These are phyloP conservation scores for Rubia balearica DNA, from an alignment of 305 asterid species.

Conservation along the genomic window DNA sequence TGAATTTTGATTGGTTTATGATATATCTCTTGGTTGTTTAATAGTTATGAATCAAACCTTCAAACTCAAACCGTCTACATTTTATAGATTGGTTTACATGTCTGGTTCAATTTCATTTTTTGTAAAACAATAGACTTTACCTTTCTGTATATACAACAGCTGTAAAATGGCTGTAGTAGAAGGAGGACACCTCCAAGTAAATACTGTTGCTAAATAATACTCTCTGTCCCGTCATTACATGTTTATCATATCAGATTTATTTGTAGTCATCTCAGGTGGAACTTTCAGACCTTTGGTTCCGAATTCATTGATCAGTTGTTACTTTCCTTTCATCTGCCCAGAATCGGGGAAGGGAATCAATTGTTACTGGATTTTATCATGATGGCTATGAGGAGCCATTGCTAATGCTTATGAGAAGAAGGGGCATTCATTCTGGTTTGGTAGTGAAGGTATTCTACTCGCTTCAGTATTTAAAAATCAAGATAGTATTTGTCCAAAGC, in stretches of 20 bases:
- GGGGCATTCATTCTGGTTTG: constrained; percentile 91
- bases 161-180: background rate
- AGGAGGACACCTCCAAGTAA: background rate
- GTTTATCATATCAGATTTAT: background rate
- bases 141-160: background rate
- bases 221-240: background rate
- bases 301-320: background rate
- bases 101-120: background rate
- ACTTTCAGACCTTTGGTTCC: background rate
- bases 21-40: background rate
- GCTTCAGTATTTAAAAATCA: background rate
- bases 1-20: background rate
- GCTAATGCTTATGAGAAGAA: constrained; percentile 93
- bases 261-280: background rate
- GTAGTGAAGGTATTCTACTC: constrained; percentile 65
- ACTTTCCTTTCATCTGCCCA: constrained; percentile 13
- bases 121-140: background rate
- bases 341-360: constrained; percentile 85
- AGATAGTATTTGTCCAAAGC: background rate
- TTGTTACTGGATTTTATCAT: constrained; percentile 92
- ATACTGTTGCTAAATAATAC: background rate
- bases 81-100: background rate
- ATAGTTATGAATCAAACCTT: background rate
- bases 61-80: background rate
- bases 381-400: constrained; percentile 91